Conservation (phyloP, 306 rosid genomes). For the barrel medic (Medicago truncatula) region DNA sequence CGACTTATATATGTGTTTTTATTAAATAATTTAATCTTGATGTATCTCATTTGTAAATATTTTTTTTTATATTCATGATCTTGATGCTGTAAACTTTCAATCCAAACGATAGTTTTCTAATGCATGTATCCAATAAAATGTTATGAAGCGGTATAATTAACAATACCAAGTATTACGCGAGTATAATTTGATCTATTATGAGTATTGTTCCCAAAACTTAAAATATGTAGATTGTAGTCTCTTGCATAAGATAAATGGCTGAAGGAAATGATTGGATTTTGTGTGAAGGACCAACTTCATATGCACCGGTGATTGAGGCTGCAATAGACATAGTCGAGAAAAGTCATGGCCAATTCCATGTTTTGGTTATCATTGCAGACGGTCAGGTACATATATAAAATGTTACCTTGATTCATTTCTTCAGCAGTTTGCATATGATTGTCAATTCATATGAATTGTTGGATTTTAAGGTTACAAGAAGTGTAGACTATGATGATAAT, state of each 20-base stretch:
- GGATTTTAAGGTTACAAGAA: slow-evolving; percentile 78
- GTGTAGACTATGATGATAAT: slow-evolving; percentile 52
- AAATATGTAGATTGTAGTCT: too few relatives aligned
- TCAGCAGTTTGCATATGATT: not conserved
- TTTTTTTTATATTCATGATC: too few relatives aligned
- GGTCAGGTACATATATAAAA: slow-evolving; percentile 68
- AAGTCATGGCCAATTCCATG: slow-evolving; percentile 84
- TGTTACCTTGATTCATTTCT: not conserved
- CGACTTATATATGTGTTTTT: too few relatives aligned
- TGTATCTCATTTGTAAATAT: too few relatives aligned
- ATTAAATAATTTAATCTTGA: too few relatives aligned
- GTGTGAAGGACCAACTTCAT: slow-evolving; percentile 88
- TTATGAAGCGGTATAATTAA: too few relatives aligned
- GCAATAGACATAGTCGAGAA: slow-evolving; percentile 93
- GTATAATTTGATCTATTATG: not conserved
- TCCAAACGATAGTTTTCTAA: too few relatives aligned
- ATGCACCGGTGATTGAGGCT: slow-evolving; percentile 80
- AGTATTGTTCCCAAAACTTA: not conserved
- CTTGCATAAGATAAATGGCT: too few relatives aligned
- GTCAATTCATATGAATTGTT: slow-evolving; percentile 18
- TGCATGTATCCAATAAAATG: too few relatives aligned
- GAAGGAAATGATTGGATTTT: slow-evolving; percentile 37
- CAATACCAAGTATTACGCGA: too few relatives aligned
- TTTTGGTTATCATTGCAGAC: slow-evolving; percentile 81
- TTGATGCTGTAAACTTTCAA: too few relatives aligned